Evolutionary conservation across 2,329 filamentous ascomycete species (phyloP), one percentile per base, ranked within the genome.

Genomic region (Cladophialophora bantiana): DNA sequence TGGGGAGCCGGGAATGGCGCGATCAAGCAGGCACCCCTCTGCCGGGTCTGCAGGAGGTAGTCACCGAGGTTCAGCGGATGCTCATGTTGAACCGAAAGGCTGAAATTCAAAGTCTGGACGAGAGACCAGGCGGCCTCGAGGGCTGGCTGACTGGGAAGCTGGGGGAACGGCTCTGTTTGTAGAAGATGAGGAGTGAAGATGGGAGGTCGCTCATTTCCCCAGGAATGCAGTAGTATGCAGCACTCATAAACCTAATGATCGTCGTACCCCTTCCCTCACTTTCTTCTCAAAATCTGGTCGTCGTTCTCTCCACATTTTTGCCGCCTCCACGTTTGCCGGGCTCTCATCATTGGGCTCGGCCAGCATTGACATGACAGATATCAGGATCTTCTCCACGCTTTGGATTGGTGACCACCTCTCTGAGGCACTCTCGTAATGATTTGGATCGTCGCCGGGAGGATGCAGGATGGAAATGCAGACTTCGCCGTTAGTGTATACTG

Each of bases 381-480:
- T 93, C 73, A 98, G 84, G 73, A 98, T 98, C 84, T 97, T 98
- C 82, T 98, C 95, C 72, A 97, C 94, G 67, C 91, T 95, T 82
- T 98, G 95, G 70, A 98, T 97, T 12, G 94, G 94, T 34, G 91
- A 94, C 94, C 94, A 98, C 70, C 94, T 89, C 83, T 98, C 95
- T 1, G 91, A 93, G 7, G 95, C 94, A 74, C 94, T 92, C 80
- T 98, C 94, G 85, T 98, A 98, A 83, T 97, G 94, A 82, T 97
- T 97, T 62, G 95, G 95, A 80, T 98, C 94, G 81, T 98, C 94
- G 75, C 95, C 94, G 2, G 94, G 94, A 2, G 94, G 90, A 80
- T 98, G 94, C 1, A 98, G 89, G 82, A 98, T 98, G n/a, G 92
- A 96, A 76, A 98, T 98, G 83, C 94, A 98, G 74, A 98, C 95